Conservation (phyloP, 805 yeast species). For the Kazachstania africana region DNA sequence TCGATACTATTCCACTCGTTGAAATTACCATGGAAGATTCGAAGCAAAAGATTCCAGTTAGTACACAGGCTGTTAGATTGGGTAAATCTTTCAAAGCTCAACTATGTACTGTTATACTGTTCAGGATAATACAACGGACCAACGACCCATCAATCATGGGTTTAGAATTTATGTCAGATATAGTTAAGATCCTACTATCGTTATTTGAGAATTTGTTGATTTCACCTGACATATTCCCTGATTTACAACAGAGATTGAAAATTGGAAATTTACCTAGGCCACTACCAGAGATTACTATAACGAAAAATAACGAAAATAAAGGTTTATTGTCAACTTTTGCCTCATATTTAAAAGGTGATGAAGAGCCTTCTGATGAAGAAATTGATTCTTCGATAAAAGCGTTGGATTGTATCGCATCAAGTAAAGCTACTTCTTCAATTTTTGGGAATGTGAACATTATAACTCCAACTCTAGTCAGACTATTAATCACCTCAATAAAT, state of each 20-base stretch:
- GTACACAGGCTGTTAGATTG: slow-evolving; percentile 69
- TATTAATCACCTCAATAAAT: slow-evolving; percentile 28
- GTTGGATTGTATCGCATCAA: slow-evolving; percentile 67
- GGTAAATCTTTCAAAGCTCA: slow-evolving; percentile 92
- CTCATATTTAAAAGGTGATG: slow-evolving; percentile 86
- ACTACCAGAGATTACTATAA: slow-evolving; percentile 54
- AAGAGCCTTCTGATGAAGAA: slow-evolving; percentile 91
- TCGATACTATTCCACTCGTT: slow-evolving; percentile 30
- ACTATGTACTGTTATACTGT: slow-evolving; percentile 72
- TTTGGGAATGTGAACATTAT: slow-evolving; percentile 33
- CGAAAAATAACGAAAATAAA: slow-evolving; percentile 50
- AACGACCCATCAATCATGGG: slow-evolving; percentile 31
- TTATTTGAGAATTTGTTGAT: slow-evolving; percentile 65
- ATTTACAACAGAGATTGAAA: slow-evolving; percentile 46
- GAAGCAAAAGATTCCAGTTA: slow-evolving; percentile 51
- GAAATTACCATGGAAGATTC: slow-evolving; percentile 39
- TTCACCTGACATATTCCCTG: slow-evolving; percentile 51
- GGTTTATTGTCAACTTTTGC: slow-evolving; percentile 89
- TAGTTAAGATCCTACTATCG: slow-evolving; percentile 48
- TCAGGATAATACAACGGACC: slow-evolving; percentile 58
- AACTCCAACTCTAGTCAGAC: slow-evolving; percentile 22
- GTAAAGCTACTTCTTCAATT: slow-evolving; percentile 47
- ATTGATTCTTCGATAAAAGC: slow-evolving; percentile 77
- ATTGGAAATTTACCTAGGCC: slow-evolving; percentile 48
- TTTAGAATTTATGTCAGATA: slow-evolving; percentile 43